phyloP scores from a whole-genome alignment of 345 rosid genomes.

The Brassica juncea region DNA sequence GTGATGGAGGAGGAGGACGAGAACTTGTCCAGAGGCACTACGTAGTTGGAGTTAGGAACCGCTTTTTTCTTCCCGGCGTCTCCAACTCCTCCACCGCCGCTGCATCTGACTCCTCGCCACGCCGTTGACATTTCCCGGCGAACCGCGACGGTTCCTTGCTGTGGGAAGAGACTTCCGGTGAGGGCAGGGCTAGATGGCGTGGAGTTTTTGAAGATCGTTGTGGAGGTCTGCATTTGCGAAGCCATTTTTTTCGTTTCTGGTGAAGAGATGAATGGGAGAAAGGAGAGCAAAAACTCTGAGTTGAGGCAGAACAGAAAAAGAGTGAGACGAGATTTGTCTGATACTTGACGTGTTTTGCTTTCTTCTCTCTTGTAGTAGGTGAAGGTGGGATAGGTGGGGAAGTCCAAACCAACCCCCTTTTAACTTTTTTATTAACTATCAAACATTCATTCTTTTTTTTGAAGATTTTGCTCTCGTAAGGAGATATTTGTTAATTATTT shows the following conservation, averaged over 20 bases:
- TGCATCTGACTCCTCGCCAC: constrained; percentile 34
- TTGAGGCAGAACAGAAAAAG: constrained; percentile 1
- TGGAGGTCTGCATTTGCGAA: constrained; percentile 26
- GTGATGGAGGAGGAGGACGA: constrained; percentile 71
- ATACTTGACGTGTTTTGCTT: neutral
- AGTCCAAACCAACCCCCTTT: constrained; percentile 24
- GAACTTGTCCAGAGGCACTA: constrained; percentile 82
- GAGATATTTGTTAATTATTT: neutral
- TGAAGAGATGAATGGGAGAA: neutral
- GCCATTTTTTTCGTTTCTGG: neutral
- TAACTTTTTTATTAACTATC: neutral
- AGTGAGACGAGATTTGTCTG: neutral
- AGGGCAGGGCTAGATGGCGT: neutral
- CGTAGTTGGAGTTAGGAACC: constrained; percentile 87
- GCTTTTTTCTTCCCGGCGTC: constrained; percentile 51
- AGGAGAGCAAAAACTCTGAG: neutral
- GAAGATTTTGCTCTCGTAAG: neutral
- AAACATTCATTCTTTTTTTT: neutral
- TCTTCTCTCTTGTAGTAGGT: constrained; percentile 17
- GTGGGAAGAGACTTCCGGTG: neutral
- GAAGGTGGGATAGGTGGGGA: constrained; percentile 30
- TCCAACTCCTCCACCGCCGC: constrained; percentile 30
- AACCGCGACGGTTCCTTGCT: neutral
- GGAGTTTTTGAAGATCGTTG: constrained; percentile 10
- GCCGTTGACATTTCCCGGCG: constrained; percentile 7